Conservation (phyloP, 148 eudicot species). For the Pouteria glomerata region DNA sequence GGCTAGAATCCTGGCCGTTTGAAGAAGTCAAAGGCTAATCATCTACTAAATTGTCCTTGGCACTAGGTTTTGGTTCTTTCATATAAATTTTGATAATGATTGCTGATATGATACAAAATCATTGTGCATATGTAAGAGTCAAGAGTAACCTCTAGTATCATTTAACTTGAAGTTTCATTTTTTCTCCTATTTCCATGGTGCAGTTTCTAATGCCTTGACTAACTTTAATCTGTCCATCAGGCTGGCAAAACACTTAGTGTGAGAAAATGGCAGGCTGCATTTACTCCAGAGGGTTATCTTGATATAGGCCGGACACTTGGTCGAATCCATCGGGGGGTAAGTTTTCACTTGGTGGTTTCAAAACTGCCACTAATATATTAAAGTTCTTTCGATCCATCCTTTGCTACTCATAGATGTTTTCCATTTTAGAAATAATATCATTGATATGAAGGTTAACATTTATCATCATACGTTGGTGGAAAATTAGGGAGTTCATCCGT, state of each 20-base stretch:
- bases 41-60: neutral
- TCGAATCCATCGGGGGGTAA: constrained; percentile 92
- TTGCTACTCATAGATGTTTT: neutral
- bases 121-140: neutral
- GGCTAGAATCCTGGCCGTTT: neutral
- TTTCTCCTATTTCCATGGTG: neutral
- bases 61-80: neutral
- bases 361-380: neutral
- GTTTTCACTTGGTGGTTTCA: constrained; percentile 20
- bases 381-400: neutral
- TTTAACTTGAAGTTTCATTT: neutral
- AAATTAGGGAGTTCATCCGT: constrained; percentile 90
- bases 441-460: constrained; percentile 1
- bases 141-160: neutral
- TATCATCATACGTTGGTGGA: neutral
- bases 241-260: constrained; percentile 84
- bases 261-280: constrained; percentile 87
- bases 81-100: neutral
- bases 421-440: neutral
- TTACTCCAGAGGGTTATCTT: constrained; percentile 78
- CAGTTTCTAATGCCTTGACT: neutral
- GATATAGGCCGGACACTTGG: constrained; percentile 83
- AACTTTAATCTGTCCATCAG: constrained; percentile 27
- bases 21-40: no score
- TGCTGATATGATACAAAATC: neutral